Evolutionary conservation across 2,329 filamentous ascomycete species (phyloP), one percentile per base, ranked within the genome.

Genomic region (Fonsecaea erecta): DNA sequence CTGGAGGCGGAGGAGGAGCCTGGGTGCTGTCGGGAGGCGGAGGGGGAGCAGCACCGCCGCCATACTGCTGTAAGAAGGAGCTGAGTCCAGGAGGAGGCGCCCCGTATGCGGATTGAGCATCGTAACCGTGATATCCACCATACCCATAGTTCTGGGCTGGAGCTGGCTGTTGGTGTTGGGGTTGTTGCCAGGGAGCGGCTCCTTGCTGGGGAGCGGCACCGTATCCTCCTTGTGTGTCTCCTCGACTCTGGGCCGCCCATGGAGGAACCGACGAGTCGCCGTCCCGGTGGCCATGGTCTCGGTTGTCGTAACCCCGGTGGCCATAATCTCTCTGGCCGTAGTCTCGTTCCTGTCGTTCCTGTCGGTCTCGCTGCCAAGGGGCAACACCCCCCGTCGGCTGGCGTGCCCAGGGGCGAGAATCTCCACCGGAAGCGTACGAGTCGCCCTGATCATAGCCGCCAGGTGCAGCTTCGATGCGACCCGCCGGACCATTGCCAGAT

Each of bases 401-500:
- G 28, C 68, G 63, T 52, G 68, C 68, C 68, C 68, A 70, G 14
- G 68, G 55, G 75, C 73, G 32, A 90, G 93, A 18, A 92, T 91
- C 90, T 16, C 57, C 57, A 12, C 57, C 43, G 30, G 43, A 61
- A 6, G 62, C 57, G 48, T 70, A 70, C n/a, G 65, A 66, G 35
- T 68, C 66, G 30, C 75, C 73, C 60, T 77, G 77, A 54, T 78
- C 78, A 51, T 76, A 78, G 37, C 82, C 83, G 62, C 86, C 87
- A 63, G 92, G 90, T 12, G 91, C 92, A 68, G 90, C 92, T 80
- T 96, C 95, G 74, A 99, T 97, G 69, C 91, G 91, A 70, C 89
- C 89, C 71, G 89, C 90, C 40, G 90, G 80, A 51, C 81, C 85
- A 60, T 82, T 84, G 63, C 81, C 81, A 60, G 81, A 79, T 43